Evolutionary conservation across 2,329 filamentous ascomycete species (phyloP).

Genomic region (Penicillium sp.): DNA sequence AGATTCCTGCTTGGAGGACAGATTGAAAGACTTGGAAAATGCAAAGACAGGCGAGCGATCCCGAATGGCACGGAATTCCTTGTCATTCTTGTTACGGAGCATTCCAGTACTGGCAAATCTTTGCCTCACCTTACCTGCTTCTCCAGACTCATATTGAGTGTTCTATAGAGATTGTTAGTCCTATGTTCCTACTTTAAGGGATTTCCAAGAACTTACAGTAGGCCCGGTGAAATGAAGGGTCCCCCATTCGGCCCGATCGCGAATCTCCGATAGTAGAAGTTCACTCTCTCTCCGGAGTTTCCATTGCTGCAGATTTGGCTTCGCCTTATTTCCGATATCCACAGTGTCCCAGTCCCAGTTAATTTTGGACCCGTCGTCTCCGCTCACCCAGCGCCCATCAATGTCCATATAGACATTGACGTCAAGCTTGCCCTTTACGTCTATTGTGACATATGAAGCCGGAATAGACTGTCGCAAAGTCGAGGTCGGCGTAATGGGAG

Average conservation of each 20-base stretch:
- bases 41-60: constrained; percentile 81
- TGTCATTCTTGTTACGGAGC: constrained; percentile 66
- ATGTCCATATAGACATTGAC: constrained; percentile 65
- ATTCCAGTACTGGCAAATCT: constrained; percentile 68
- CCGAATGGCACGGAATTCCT: constrained; percentile 67
- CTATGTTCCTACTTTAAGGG: background rate
- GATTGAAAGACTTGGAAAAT: constrained; percentile 66
- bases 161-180: constrained; percentile 39
- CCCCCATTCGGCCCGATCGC: constrained; percentile 81
- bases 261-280: constrained; percentile 70
- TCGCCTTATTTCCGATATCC: constrained; percentile 38
- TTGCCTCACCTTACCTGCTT: constrained; percentile 64
- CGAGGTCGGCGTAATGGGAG: constrained; percentile 77
- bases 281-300: constrained; percentile 50
- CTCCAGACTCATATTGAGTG: constrained; percentile 69
- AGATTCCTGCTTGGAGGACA: constrained; percentile 43
- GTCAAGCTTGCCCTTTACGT: constrained; percentile 66
- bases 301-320: constrained; percentile 45
- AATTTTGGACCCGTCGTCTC: constrained; percentile 67
- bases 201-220: constrained; percentile 35
- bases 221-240: constrained; percentile 75
- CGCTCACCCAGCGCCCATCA: constrained; percentile 80
- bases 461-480: constrained; percentile 78
- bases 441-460: constrained; percentile 74
- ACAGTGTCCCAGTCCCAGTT: constrained; percentile 64